These are phyloP conservation scores for Musa schizocarpa DNA, from an alignment of 176 grass and related monocot species.

Conservation along the genomic window DNA sequence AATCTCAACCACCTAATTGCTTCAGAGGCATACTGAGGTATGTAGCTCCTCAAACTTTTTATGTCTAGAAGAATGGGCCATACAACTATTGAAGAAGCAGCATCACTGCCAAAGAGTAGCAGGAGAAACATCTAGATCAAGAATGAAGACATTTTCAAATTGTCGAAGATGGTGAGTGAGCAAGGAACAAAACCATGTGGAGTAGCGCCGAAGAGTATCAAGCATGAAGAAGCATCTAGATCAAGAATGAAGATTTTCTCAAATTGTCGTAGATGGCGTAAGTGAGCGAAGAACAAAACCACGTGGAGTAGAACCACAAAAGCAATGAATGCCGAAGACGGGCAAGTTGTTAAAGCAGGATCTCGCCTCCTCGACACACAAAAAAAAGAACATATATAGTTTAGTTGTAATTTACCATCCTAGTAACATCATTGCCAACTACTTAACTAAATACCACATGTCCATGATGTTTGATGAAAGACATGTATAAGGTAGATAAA, in stretches of 20 bases:
- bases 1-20: background rate
- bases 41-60: conserved; percentile 9
- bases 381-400: conserved; percentile 75
- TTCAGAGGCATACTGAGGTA: background rate
- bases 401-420: conserved; percentile 54
- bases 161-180: conserved; percentile 34
- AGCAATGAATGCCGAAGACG: conserved; percentile 40
- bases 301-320: conserved; percentile 46
- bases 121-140: background rate
- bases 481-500: conserved; percentile 49
- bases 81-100: background rate
- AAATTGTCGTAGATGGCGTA: conserved; percentile 29
- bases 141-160: background rate
- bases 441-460: conserved; percentile 9
- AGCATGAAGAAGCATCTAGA: conserved; percentile 8
- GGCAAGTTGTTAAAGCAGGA: conserved; percentile 67
- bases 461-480: conserved; percentile 1
- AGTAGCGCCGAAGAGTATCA: conserved; percentile 29
- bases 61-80: background rate
- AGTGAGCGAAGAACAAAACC: conserved; percentile 63
- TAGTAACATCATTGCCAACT: conserved; percentile 22
- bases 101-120: conserved; percentile 18
- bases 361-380: conserved; percentile 70
- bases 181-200: conserved; percentile 68
- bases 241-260: background rate